A percentile compares a stretch with the other conserved stretches of the same genome.
Conservation (phyloP, 2,329 filamentous ascomycete genomes). For the Talaromyces piceae region DNA sequence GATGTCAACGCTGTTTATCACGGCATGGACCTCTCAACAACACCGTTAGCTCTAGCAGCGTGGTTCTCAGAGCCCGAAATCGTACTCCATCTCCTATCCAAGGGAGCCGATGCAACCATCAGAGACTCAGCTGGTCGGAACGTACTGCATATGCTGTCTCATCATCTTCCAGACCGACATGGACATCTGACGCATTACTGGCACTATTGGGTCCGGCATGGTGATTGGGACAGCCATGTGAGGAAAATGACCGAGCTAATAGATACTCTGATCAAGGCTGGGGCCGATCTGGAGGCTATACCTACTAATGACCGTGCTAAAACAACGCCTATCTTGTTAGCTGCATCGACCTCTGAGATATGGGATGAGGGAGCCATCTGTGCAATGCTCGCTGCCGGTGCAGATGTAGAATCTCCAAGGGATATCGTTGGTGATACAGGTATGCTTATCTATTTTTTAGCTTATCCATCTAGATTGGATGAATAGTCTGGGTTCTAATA, state of each 20-base stretch:
- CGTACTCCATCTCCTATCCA: slow-evolving; percentile 14
- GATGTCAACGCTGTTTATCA: slow-evolving; percentile 19
- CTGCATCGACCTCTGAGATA: slow-evolving; percentile 15
- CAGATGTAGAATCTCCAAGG: slow-evolving; percentile 14
- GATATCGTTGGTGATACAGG: slow-evolving; percentile 14
- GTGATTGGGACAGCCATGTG: slow-evolving; percentile 18
- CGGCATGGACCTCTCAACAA: slow-evolving; percentile 15
- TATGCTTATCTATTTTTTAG: background rate
- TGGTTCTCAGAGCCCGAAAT: slow-evolving; percentile 18
- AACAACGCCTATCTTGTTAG: slow-evolving; percentile 17
- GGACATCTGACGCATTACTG: slow-evolving; percentile 19
- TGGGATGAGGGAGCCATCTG: slow-evolving; percentile 19
- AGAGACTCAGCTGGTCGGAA: slow-evolving; percentile 18
- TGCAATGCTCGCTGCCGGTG: slow-evolving; percentile 17
- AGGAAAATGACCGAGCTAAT: slow-evolving; percentile 12
- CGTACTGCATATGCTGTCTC: slow-evolving; percentile 18
- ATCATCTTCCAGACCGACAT: slow-evolving; percentile 18
- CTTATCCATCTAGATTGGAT: no score
- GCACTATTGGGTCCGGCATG: slow-evolving; percentile 26
- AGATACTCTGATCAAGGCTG: slow-evolving; percentile 12
- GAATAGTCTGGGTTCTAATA: no score
- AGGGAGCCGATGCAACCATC: slow-evolving; percentile 17
- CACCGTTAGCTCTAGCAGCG: slow-evolving; percentile 17
- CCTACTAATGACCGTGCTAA: slow-evolving; percentile 12
- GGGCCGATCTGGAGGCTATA: slow-evolving; percentile 14